Evolutionary conservation across 2,329 filamentous ascomycete species (phyloP), one percentile per base, ranked within the genome.

Genomic region (Emergomyces pasteurianus): DNA sequence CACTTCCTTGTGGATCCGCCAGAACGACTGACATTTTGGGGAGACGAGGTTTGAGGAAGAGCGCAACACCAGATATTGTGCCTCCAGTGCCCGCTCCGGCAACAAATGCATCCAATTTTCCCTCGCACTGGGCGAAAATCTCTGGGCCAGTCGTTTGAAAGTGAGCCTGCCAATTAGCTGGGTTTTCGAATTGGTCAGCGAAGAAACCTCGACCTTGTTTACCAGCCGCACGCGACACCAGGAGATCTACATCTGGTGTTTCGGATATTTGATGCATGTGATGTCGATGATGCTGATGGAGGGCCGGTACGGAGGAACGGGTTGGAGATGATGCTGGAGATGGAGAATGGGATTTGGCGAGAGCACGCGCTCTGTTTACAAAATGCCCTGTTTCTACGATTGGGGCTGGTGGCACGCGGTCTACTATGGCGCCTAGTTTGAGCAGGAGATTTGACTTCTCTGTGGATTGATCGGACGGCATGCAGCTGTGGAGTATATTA

Each of bases 381-480:
- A 95, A 99, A 75, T 99, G 95, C 59, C 86, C 84, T 18, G 88
- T 88, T 68, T 92, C 91, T n/a, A 95, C 88, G 65, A 99, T 99
- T 62, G 92, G 92, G 10, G 92, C 92, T 14, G 94, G 91, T 6
- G 86, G 83, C 1, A 99, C 92, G 60, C 91, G 84, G 78, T 96
- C 92, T 34, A 99, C 92, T n/a, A 84, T 84, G 49, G 94, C 94
- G 67, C 94, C 94, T 12, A 99, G 85, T 71, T 94, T 92, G 65
- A 87, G 82, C 52, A 99, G 84, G 47, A 99, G 83, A 68, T 92
- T 87, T 5, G 88, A 90, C 75, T 99, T 99, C 74, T 99, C 94
- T 61, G 80, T 78, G 61, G 87, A 85, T 78, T 95, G 88, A 77
- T 99, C 94, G 71, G 90, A 86, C 55, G 94, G 92, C 91, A 99